Base-by-base conservation (phyloP, 129 eudicot genomes). In the Heracleum sosnowskyi region DNA sequence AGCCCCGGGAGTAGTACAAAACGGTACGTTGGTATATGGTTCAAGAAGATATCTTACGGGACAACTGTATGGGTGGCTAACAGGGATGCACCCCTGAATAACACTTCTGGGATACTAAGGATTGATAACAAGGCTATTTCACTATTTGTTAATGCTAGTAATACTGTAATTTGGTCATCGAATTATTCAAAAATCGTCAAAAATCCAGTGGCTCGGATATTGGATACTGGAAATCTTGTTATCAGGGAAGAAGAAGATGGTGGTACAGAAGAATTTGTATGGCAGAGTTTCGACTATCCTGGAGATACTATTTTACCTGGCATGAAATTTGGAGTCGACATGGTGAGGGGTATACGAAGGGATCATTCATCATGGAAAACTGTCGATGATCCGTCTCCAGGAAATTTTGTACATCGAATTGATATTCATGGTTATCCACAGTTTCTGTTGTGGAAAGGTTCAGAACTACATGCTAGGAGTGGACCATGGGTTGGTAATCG, bases 401-500 rank as follows among this genome's bases (percentile, higher is more conserved):
- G 64, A 55, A 55, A 13, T 55, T 55, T 24, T 55, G 64, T 55
- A 24, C 64, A 55, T 55, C 13, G 64, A 55, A 55, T 55, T 24
- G 64, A 55, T 24, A 55, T 24, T 24, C 64, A 24, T 7, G 64
- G 64, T 2, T 55, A 22, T 55, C 64, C 64, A 22, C 64, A 55
- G 29, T 2, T 55, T 55, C 31, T 55, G 4, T 55, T 55, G 64
- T 55, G 64, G 64, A 55, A n/a, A 55, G 64, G 64, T 55, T 55
- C 64, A 55, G 64, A 55, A 55, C 64, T 55, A 55, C 64, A 55
- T 55, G 64, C 64, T 24, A 55, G 64, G 64, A 55, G 8, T 55
- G 64, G 64, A 55, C 64, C 64, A 8, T 55, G 64, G 64, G 64
- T 55, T 55, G 64, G 64, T 24, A 55, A 55, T 55, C 64, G 64